Evolutionary conservation across 805 yeast genomes (phyloP).

Genomic region (Schizosaccharomyces japonicus): DNA sequence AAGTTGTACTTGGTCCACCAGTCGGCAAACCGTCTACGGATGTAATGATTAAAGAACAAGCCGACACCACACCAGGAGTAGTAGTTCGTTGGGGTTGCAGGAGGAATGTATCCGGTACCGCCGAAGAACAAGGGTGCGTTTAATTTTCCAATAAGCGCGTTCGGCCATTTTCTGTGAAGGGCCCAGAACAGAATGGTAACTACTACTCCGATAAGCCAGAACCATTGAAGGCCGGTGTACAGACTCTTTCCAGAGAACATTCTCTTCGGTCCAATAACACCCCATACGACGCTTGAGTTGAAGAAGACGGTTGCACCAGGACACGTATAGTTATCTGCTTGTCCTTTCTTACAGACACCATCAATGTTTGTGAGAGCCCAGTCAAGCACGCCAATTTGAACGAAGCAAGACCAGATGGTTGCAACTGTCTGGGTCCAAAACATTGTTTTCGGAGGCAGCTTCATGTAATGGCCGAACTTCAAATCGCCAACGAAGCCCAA

Average conservation of each 20-base stretch:
- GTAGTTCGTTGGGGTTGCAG: constrained; percentile 25
- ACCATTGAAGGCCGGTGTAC: constrained; percentile 11
- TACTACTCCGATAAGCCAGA: constrained; percentile 11
- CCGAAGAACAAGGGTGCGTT: constrained; percentile 11
- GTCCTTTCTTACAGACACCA: constrained; percentile 11
- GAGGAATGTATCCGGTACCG: constrained; percentile 12
- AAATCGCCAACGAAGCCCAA: constrained; percentile 19
- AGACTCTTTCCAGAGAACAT: constrained; percentile 9
- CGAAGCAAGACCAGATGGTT: constrained; percentile 28
- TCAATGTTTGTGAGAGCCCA: constrained; percentile 19
- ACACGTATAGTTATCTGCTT: constrained; percentile 11
- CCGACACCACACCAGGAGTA: constrained; percentile 23
- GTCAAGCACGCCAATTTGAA: constrained; percentile 25
- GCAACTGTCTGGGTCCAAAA: constrained; percentile 31
- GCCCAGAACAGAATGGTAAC: constrained; percentile 8
- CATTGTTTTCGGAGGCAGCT: constrained; percentile 27
- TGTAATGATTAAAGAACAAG: constrained; percentile 29
- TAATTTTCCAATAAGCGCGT: constrained; percentile 6
- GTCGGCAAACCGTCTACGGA: constrained; percentile 29
- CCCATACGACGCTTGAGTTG: constrained; percentile 12
- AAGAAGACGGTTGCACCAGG: constrained; percentile 12
- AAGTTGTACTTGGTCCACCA: constrained; percentile 66
- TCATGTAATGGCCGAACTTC: constrained; percentile 31
- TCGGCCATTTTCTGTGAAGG: constrained; percentile 7
- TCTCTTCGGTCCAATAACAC: constrained; percentile 13